Base-by-base conservation (phyloP, 768 basidiomycete genomes). In the Podaxis mareebaensis region DNA sequence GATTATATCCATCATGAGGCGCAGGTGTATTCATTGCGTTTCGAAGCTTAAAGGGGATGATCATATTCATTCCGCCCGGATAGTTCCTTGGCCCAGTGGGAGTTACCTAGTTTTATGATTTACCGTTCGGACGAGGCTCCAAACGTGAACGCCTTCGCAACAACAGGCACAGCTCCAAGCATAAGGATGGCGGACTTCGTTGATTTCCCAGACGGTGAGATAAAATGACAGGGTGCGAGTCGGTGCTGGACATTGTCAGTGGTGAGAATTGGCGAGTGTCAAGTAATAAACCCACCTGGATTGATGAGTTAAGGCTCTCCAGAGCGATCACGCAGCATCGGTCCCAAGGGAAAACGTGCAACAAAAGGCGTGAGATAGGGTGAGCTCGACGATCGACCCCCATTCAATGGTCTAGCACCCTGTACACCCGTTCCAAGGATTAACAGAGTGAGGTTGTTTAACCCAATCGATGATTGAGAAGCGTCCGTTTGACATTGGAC, bases 61-160 rank as follows among this genome's bases (percentile, higher is more conserved):
- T 46, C 44, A 46, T 20, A 46, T n/a, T 36, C 44, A 58, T 22
- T 12, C 17, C 26, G 22, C 33, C 3, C 46, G 44, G 58, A 24
- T 13, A 49, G 33, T 49, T 49, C 28, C 58, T 59, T 36, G 30
- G 17, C n/a, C 28, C 44, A 46, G 44, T 20, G 6, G 20, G 44
- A 10, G 38, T 7, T 38, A 57, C 22, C 49, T 49, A 59, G 17
- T 49, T 48, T 59, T 44, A 59, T 46, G 48, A 49, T 49, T 59
- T 33, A 17, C 58, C n/a, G 46, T 49, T 30, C 33, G 33, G 60
- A 49, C 24, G 49, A 60, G 59, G 53, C 52, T 61, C 60, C 44
- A 24, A 33, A n/a, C 24, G 28, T 38, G 60, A 54, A 61, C 39
- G 13, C 26, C 40, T 17, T 44, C 60, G 40, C 38, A 54, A 40